These are phyloP conservation scores for Ambrosiella beaveri DNA, from an alignment of 2,329 filamentous ascomycete species.

Conservation along the genomic window DNA sequence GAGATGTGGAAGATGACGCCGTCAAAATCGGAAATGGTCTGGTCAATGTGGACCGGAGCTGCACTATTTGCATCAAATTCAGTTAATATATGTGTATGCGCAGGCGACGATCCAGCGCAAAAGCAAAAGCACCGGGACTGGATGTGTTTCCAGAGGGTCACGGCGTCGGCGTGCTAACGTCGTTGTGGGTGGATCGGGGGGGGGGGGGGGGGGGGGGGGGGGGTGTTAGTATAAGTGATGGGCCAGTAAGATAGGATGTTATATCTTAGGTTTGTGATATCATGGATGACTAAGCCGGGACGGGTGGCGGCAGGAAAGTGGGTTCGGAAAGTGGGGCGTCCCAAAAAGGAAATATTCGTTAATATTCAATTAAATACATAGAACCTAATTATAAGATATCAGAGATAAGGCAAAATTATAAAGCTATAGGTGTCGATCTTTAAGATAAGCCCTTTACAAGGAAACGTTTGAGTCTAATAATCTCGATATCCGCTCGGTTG, in stretches of 20 bases:
- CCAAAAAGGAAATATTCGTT: too few relatives aligned
- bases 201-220: too few relatives aligned
- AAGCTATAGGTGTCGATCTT: too few relatives aligned
- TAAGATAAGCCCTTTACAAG: too few relatives aligned
- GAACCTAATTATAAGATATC: too few relatives aligned
- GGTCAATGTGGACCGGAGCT: constrained; percentile 77
- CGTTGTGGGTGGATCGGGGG: not conserved
- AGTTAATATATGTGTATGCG: not conserved
- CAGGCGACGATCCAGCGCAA: not conserved
- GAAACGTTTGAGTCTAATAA: too few relatives aligned
- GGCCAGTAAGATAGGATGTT: not conserved
- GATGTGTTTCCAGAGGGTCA: not conserved
- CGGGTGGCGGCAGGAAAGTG: not conserved
- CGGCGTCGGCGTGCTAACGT: not conserved
- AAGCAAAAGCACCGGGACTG: not conserved
- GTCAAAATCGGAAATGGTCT: constrained; percentile 97
- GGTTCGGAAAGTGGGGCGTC: not conserved
- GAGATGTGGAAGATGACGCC: constrained; percentile 98
- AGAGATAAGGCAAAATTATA: too few relatives aligned
- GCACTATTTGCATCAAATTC: constrained; percentile 29
- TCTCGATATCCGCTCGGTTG: too few relatives aligned
- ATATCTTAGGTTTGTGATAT: not conserved
- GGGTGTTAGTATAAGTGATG: too few relatives aligned
- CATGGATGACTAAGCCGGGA: not conserved
- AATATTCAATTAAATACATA: too few relatives aligned